Evolutionary conservation across 106 monocot genomes (phyloP), one percentile per base, ranked within the genome.

Genomic region (Platanthera guangdongensis): DNA sequence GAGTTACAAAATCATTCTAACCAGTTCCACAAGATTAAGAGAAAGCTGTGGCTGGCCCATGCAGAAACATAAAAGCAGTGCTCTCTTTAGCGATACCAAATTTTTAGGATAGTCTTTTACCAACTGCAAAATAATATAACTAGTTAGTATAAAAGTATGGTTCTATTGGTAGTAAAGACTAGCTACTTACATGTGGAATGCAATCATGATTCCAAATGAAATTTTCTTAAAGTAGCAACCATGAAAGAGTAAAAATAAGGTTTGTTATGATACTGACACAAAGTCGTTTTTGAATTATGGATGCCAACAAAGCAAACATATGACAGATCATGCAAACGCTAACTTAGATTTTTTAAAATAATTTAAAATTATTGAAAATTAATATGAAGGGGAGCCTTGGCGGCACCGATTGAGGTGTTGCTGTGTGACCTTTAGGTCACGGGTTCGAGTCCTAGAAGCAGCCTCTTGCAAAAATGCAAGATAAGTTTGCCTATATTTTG

Each of bases 81-180:
- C 91, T 63, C 89, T 85, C 75, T 88, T 95, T 12, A 95, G 78
- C 50, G 87, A 89, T 21, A 77, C 68, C 47, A 95, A 71, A 80
- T 95, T 91, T 54, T 81, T 95, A 52, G 95, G 95, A 30, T 80
- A 95, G 68, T 88, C 87, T 50, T 85, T 86, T 59, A 95, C 69
- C 68, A 91, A 74, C 94, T 94, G 80, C 59, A 53, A 51, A 77
- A 75, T 25, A 70, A 77, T 49, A 39, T 45, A 25, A 75, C 50
- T n/a, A 69, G 30, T 51, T 74, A 78, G 21, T 51, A 16, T n/a
- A 67, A 8, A 72, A 72, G 0, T 8, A 47, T 70, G 25, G 15
- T n/a, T 10, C n/a, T 70, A 70, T 47, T n/a, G 47, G 70, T 9
- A 6, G 15, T 70, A 47, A 46, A 47, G 25, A 19, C 46, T 47